Conservation (phyloP, 2,329 filamentous ascomycete species). For the Phyllosticta citribraziliensis region DNA sequence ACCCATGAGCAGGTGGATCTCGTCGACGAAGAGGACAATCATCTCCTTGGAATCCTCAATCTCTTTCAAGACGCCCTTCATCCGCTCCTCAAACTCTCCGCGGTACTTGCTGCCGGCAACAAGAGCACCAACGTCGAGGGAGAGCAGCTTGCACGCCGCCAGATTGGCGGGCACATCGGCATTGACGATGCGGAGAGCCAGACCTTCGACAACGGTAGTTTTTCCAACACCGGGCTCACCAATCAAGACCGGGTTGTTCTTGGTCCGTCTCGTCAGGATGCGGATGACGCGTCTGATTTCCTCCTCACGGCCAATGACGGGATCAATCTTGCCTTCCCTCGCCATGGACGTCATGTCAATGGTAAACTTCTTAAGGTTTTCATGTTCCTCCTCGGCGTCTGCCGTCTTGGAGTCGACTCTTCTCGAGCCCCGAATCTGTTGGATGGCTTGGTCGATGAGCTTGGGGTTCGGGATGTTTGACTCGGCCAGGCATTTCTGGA, state of each 20-base stretch:
- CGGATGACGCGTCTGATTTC: conserved; percentile 88
- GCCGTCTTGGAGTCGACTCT: conserved; percentile 94
- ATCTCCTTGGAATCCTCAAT: conserved; percentile 91
- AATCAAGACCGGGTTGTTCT: conserved; percentile 98
- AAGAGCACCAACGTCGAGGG: conserved; percentile 86
- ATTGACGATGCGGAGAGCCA: conserved; percentile 92
- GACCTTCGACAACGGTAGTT: conserved; percentile 92
- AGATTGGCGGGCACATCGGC: conserved; percentile 93
- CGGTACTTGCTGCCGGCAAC: conserved; percentile 98
- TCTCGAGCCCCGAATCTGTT: conserved; percentile 83
- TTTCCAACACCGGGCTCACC: conserved; percentile 98
- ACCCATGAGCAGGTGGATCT: conserved; percentile 97
- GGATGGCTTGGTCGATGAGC: conserved; percentile 80
- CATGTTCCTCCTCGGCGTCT: conserved; percentile 83
- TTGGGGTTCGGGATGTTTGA: conserved; percentile 87
- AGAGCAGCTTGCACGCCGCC: conserved; percentile 85
- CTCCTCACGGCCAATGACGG: conserved; percentile 92
- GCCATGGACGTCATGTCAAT: conserved; percentile 98
- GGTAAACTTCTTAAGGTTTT: conserved; percentile 96
- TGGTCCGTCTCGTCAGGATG: conserved; percentile 85
- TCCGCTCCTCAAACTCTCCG: conserved; percentile 96
- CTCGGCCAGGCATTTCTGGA: conserved; percentile 69
- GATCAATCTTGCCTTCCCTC: conserved; percentile 93
- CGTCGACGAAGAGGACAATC: conserved; percentile 96
- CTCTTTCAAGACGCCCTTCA: conserved; percentile 98